These are phyloP conservation scores for Blastobotrys serpentis DNA, from an alignment of 1,139 yeast species.

Conservation along the genomic window DNA sequence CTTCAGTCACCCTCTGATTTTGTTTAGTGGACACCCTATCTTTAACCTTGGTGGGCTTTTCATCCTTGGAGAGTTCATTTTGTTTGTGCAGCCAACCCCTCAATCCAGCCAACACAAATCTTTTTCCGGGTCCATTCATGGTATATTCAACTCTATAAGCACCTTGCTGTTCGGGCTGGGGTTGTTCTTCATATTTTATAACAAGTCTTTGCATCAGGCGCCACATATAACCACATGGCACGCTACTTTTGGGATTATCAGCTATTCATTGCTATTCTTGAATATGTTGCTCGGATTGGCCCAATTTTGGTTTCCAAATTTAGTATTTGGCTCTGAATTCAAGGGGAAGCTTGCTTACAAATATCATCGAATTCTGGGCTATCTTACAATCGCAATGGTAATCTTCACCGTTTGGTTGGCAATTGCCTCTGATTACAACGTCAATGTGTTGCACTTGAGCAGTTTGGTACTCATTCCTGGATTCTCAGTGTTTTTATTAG, in stretches of 20 bases:
- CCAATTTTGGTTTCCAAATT: slow-evolving; percentile 31
- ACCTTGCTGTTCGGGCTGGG: slow-evolving; percentile 26
- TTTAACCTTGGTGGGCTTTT: slow-evolving; percentile 28
- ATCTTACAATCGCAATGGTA: slow-evolving; percentile 26
- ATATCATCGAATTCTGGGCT: slow-evolving; percentile 36
- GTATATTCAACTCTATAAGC: slow-evolving; percentile 29
- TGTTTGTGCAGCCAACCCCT: slow-evolving; percentile 29
- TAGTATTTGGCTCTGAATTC: slow-evolving; percentile 31
- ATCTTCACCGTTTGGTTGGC: slow-evolving; percentile 29
- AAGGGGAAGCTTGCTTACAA: slow-evolving; percentile 34
- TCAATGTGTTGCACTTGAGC: slow-evolving; percentile 27
- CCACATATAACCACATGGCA: slow-evolving; percentile 35
- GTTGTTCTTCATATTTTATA: slow-evolving; percentile 28
- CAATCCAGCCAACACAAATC: slow-evolving; percentile 28
- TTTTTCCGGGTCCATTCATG: slow-evolving; percentile 33
- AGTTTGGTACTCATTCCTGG: slow-evolving; percentile 23
- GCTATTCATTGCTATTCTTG: slow-evolving; percentile 25
- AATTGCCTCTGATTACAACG: slow-evolving; percentile 32
- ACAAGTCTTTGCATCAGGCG: slow-evolving; percentile 30
- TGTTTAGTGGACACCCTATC: slow-evolving; percentile 31
- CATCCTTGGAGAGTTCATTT: slow-evolving; percentile 26
- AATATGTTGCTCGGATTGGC: slow-evolving; percentile 30
- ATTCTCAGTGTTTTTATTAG: slow-evolving; percentile 23
- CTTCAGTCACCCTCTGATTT: slow-evolving; percentile 22
- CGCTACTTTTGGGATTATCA: slow-evolving; percentile 32